Evolutionary conservation across 2,329 filamentous ascomycete genomes (phyloP), one percentile per base, ranked within the genome.

Genomic region (Colletotrichum shisoi): DNA sequence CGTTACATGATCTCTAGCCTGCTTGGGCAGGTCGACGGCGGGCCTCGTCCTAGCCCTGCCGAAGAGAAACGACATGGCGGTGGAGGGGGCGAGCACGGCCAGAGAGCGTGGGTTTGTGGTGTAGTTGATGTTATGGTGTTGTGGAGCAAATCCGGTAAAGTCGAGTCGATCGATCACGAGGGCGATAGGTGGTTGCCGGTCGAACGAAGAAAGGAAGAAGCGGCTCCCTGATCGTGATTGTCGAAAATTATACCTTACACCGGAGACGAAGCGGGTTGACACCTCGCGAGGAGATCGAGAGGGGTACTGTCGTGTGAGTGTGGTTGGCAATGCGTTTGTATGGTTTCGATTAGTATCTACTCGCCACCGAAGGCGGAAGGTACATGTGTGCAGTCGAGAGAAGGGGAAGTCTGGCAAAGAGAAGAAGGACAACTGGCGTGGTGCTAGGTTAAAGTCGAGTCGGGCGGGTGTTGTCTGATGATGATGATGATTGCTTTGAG

Each of bases 31-130:
- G 72, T 87, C 85, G 53, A 82, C 78, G 27, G 82, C 81, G 63
- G 84, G 81, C 71, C 84, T 80, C 70, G 82, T 80, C 68, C 83
- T 79, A 62, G 80, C 81, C 73, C 85, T 80, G 66, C 83, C 83
- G 70, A 87, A 87, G 54, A 87, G 76, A 73, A 87, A 87, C 39
- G 85, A 85, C 83, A 85, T 85, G 68, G 52, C 46, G n/a, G 21
- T 17, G 6, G 17, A 24, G 9, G 34, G 6, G 57, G n/a, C 31
- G 11, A 51, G 24, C 17, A 57, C 11, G 15, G 17, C 44, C 15
- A 42, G 15, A 44, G 11, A 49, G 15, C n/a, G 6, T n/a, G 17
- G 13, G 19, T 11, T 57, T 40, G 12, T 37, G 12, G 12, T 24
- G 17, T 46, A 44, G 11, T 44, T 21, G 46, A 34, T 21, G 15